Evolutionary conservation across 805 yeast species (phyloP).

Genomic region (Pichia paraexigua): DNA sequence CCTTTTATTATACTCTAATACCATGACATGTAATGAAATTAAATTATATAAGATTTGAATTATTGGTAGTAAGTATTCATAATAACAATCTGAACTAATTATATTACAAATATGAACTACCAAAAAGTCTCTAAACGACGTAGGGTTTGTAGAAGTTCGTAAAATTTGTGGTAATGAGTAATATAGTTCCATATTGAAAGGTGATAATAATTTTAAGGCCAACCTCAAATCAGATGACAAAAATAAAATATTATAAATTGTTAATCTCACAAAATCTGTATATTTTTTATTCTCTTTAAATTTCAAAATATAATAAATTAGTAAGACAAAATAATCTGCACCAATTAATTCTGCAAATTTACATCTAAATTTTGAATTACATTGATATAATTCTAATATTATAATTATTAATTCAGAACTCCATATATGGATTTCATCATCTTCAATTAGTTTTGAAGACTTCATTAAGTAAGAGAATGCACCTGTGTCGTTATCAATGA

Average conservation of each 20-base stretch:
- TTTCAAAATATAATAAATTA: slow-evolving; percentile 50
- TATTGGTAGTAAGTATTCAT: slow-evolving; percentile 36
- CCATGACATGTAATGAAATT: slow-evolving; percentile 31
- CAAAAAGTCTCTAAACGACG: slow-evolving; percentile 57
- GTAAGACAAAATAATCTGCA: slow-evolving; percentile 43
- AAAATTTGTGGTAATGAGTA: slow-evolving; percentile 45
- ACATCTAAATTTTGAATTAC: slow-evolving; percentile 50
- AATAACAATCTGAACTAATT: slow-evolving; percentile 28
- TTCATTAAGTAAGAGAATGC: slow-evolving; percentile 22
- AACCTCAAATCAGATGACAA: slow-evolving; percentile 33
- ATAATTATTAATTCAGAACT: slow-evolving; percentile 52
- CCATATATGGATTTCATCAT: slow-evolving; percentile 33
- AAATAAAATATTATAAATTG: slow-evolving; percentile 45
- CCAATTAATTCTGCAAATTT: slow-evolving; percentile 37
- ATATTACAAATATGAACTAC: slow-evolving; percentile 44
- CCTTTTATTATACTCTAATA: not conserved
- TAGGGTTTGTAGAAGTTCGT: slow-evolving; percentile 31
- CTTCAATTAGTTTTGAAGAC: slow-evolving; percentile 9
- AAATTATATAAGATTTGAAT: slow-evolving; percentile 57
- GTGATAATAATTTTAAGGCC: slow-evolving; percentile 34
- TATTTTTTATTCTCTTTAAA: slow-evolving; percentile 34
- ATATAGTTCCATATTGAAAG: slow-evolving; percentile 37
- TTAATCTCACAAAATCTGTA: slow-evolving; percentile 39
- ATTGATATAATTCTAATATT: slow-evolving; percentile 70
- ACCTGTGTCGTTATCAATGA: slow-evolving; percentile 19